Base-by-base conservation (phyloP, 148 eudicot species). In the Selenicereus undatus region DNA sequence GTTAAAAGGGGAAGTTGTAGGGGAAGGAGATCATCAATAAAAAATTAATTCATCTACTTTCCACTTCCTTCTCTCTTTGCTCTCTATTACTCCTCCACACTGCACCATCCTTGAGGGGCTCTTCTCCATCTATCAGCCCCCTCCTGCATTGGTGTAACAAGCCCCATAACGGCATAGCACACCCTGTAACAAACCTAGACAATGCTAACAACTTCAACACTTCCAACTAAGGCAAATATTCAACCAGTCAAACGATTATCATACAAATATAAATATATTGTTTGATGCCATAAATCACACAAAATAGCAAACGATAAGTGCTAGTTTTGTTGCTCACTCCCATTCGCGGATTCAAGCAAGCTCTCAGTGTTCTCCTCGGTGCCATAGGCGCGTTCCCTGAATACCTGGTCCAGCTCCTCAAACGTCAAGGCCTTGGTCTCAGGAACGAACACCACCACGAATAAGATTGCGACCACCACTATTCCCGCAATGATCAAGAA, bases 351-450 rank as follows among this genome's bases (percentile, higher is more conserved):
- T 65, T 71, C 90, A n/a, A 89, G 90, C 71, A 90, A 87, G 64
- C 85, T 73, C 56, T 85, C 86, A 18, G 82, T 62, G 42, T 81
- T 54, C 2, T 70, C 66, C 1, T 73, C 85, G 27, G 78, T 83
- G 1, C 97, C 93, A 86, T 84, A 80, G 76, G 97, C 98, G 78
- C 89, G 87, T 82, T 79, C 86, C 86, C 86, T 93, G 87, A 93
- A 94, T 5, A 90, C 82, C 79, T 70, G 79, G 76, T 94, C 98
- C 77, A 94, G 90, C 86, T 94, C 95, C 84, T 93, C 98, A 29
- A 94, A 90, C 6, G 93, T 84, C 90, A 93, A 84, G 22, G 93
- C 97, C 87, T 89, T 94, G 0, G 98, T 94, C 85, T 94, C 98
- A 0, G 98, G 98, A 45, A 94, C 90, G 65, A 77, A 89, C 56